A percentile compares a stretch with the other conserved stretches of the same genome.
Evolutionary conservation across 371 early-diverging fungal genomes (phyloP).

Genomic region (Mortierella polycephala): DNA sequence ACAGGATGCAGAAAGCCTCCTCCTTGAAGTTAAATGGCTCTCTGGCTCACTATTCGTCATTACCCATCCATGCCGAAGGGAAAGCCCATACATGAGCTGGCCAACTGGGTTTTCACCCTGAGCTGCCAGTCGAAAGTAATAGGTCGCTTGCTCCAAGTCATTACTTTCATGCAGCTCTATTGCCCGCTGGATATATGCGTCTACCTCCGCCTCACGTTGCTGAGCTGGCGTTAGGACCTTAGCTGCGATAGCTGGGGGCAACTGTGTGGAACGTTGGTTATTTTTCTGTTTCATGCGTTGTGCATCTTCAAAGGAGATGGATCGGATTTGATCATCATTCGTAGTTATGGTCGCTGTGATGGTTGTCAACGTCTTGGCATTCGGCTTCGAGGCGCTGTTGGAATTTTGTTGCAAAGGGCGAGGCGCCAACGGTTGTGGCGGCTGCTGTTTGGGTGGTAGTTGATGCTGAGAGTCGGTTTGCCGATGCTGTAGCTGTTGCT

Average conservation of each 20-base stretch:
- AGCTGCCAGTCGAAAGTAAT: conserved; percentile 84
- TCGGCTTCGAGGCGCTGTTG: conserved; percentile 5
- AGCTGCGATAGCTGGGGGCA: neutral
- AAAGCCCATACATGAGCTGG: conserved; percentile 88
- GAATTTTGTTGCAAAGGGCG: neutral
- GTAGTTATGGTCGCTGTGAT: conserved; percentile 31
- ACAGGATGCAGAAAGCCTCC: neutral
- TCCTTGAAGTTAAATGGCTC: no score
- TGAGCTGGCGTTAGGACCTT: conserved; percentile 39
- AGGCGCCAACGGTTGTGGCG: neutral
- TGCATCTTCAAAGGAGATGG: conserved; percentile 27
- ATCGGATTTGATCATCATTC: conserved; percentile 17
- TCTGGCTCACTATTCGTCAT: neutral
- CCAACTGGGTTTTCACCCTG: conserved; percentile 78
- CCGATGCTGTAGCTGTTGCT: conserved; percentile 10
- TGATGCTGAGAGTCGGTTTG: conserved; percentile 5
- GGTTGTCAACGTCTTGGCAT: conserved; percentile 9
- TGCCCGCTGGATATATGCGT: conserved; percentile 63
- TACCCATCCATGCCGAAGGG: conserved; percentile 91
- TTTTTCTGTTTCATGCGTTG: conserved; percentile 4
- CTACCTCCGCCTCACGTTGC: conserved; percentile 54
- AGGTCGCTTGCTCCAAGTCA: conserved; percentile 80
- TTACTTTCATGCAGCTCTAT: conserved; percentile 75
- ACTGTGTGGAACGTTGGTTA: neutral
- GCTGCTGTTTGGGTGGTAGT: neutral